These are phyloP conservation scores for Striga asiatica DNA, from an alignment of 257 asterid genomes.

Conservation along the genomic window DNA sequence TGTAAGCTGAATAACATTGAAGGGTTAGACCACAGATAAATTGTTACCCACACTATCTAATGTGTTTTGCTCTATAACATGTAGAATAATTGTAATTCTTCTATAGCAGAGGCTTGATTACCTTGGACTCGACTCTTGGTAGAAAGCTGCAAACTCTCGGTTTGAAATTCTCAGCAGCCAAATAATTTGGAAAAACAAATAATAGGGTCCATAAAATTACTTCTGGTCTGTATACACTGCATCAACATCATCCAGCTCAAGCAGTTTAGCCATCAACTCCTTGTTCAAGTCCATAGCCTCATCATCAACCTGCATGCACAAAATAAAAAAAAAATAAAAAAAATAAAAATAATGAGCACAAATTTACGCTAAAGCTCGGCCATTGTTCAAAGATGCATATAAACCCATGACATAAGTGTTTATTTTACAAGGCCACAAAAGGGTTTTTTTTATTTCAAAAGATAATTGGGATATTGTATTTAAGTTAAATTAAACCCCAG, in stretches of 20 bases:
- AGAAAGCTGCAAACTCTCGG: constrained; percentile 12
- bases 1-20: no score
- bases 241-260: constrained; percentile 89
- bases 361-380: no score
- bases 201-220: constrained; percentile 15
- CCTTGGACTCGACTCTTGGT: background rate
- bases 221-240: constrained; percentile 84
- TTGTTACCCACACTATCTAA: no score
- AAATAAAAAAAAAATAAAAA: no score
- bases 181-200: background rate
- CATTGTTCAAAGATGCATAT: no score
- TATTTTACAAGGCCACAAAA: background rate
- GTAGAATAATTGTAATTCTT: constrained; percentile 1
- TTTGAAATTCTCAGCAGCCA: constrained; percentile 7
- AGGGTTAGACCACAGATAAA: no score
- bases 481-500: background rate
- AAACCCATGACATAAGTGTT: no score
- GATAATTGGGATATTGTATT: background rate
- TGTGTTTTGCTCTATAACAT: no score
- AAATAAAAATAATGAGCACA: no score
- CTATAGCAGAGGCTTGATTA: background rate
- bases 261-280: constrained; percentile 60
- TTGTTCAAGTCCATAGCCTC: constrained; percentile 95
- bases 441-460: background rate
- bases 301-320: constrained; percentile 58